Base-by-base conservation (phyloP, 1,284 basidiomycete species). In the Leucoagaricus sp. region DNA sequence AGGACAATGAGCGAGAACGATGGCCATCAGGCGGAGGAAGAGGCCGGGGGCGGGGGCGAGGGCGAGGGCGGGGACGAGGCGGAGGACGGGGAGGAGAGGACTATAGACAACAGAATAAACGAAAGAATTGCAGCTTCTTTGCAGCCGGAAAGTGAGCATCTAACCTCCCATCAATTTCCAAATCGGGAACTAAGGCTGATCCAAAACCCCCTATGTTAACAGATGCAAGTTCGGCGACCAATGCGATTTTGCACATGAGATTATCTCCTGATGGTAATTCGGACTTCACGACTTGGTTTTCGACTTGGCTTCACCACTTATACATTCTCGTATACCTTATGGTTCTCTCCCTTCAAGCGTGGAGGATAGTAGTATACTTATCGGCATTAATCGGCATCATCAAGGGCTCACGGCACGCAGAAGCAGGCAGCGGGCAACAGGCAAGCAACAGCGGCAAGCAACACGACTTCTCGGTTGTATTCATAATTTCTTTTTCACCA, bases 201-300 rank as follows among this genome's bases (percentile, higher is more conserved):
- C 64, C 68, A 33, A 31, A 44, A 12, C 49, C 67, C 72, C 65
- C 72, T 72, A 70, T 72, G n/a, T 74, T 69, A 72, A 77, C 80
- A 92, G 90, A 82, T 92, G 90, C 82, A 85, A 83, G 80, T 91
- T 85, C 67, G 90, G 89, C 58, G 90, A 92, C 76, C 85, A 85
- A 72, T 92, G 89, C 76, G 89, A 90, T 73, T 92, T 87, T 73
- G 79, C 83, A 63, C 89, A 92, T 69, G 90, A 80, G 61, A 65
- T 71, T 59, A 52, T 50, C 59, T 61, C 61, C 41, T 56, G 49
- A 49, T 42, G 50, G 45, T 48, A 45, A 41, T 15, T 10, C 25
- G 10, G 17, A 26, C 25, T 25, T 12, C n/a, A 15, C 23, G 21
- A 6, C 17, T 47, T 34, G 13, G n/a, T 21, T 21, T 6, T 17